These are phyloP conservation scores for Trypanosoma lewisi DNA, from an alignment of 208 protist genomes.

Conservation along the genomic window DNA sequence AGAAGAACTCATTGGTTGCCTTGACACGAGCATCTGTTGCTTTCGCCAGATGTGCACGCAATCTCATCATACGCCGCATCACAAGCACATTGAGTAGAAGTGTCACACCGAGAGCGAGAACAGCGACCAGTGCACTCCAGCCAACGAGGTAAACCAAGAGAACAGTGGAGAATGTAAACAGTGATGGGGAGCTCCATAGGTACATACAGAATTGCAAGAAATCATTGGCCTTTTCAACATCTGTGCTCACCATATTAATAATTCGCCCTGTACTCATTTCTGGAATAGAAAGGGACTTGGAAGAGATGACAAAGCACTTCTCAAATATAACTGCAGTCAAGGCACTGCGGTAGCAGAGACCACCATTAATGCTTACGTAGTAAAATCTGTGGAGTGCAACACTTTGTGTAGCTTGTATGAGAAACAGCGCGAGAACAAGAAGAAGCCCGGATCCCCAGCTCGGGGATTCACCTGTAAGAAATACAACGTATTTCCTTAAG, in stretches of 20 bases:
- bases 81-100: constrained; percentile 46
- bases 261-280: constrained; percentile 61
- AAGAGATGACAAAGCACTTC: constrained; percentile 50
- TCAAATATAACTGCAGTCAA: constrained; percentile 43
- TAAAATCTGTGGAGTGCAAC: constrained; percentile 52
- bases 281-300: constrained; percentile 32
- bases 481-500: constrained; percentile 39
- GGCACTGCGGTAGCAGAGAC: constrained; percentile 18
- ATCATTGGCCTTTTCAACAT: constrained; percentile 55
- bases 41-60: constrained; percentile 20
- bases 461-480: neutral
- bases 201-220: constrained; percentile 46
- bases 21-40: constrained; percentile 70
- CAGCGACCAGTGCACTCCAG: constrained; percentile 38
- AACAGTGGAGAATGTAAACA: constrained; percentile 37
- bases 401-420: constrained; percentile 42
- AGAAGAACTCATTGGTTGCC: constrained; percentile 78
- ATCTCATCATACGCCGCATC: constrained; percentile 17
- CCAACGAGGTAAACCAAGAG: constrained; percentile 39
- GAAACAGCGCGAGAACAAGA: constrained; percentile 41
- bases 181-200: constrained; percentile 37
- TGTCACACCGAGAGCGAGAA: constrained; percentile 47
- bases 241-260: constrained; percentile 66
- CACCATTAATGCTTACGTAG: constrained; percentile 31
- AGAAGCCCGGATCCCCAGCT: constrained; percentile 35